Base-by-base conservation (phyloP, 1,139 yeast genomes). In the Geotrichum australiense region DNA sequence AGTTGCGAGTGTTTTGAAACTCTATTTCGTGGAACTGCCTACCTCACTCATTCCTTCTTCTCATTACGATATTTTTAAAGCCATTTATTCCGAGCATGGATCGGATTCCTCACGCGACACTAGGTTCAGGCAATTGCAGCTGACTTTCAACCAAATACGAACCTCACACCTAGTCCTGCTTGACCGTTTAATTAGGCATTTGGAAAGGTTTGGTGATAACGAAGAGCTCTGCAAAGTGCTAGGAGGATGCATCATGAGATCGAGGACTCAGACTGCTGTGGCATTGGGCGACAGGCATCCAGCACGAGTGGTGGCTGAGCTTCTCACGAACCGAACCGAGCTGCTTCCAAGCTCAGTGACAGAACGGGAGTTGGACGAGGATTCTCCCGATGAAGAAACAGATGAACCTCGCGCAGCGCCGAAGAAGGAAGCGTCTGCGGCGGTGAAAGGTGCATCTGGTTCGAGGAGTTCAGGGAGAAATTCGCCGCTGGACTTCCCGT, bases 1-100 rank as follows among this genome's bases (percentile, higher is more conserved):
- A 0, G 72, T 83, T 15, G 81, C 91, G 4, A 78, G 80, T 52
- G 76, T 78, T 2, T 68, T 87, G 50, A 83, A 82, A 56, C 66
- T 85, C 27, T 87, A 84, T 60, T 66, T 87, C 27, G 66, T 84
- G 58, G 96, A 87, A 58, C 68, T 87, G 37, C 96, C 96, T 0
- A 87, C 81, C 50, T 80, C 94, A 1, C 62, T 86, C 33, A 73
- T 87, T 5, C 81, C 94, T 1, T 68, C 73, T 44, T 74, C 73
- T 42, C 68, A 72, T 47, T 80, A 78, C 56, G 91, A 83, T 53
- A 65, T 82, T 39, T 69, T 84, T 54, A 76, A 75, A 56, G 72
- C 82, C 2, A 67, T 86, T 39, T 85, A 85, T 58, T 59, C 65
- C 32, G 39, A 35, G 6, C 18, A 20, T 53, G 78, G 83, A 2